Evolutionary conservation across 2,329 filamentous ascomycete species (phyloP), one percentile per base, ranked within the genome.

Genomic region (Aspergillus aculeatinus): DNA sequence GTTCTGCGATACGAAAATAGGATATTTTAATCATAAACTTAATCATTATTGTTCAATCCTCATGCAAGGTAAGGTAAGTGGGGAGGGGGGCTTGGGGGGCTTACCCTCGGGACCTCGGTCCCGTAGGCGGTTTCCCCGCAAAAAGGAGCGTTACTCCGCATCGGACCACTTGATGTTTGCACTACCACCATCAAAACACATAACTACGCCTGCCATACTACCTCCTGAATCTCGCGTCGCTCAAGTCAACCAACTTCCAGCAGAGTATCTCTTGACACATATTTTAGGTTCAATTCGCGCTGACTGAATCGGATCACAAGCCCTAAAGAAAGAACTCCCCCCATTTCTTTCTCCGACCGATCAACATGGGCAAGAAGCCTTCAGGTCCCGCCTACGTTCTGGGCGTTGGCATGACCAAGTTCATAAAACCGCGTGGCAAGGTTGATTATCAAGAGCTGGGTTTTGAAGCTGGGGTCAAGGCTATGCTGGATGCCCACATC

Each of bases 331-430:
- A 44, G 81, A 63, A 49, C 51, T 61, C n/a, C 31, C 51, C n/a
- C 25, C 50, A 35, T 33, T 27, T 51, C 50, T 5, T 59, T 19
- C 4, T 48, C 50, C 39, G 31, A 54, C 16, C 23, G 54, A 23
- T 50, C 71, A 81, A 55, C 62, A 85, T 85, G 82, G 79, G 76
- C 65, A 80, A 81, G 67, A 82, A 83, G 67, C 67, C 76, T 71
- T 72, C 74, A 58, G 78, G 81, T 64, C 83, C 83, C 68, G 83
- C 83, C 82, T 98, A 98, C 83, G 91, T 98, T 74, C 87, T 98
- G 62, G 94, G 94, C 81, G 95, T 98, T 68, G 94, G 94, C 81
- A 95, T 98, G 91, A 98, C 94, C 80, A 96, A 96, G 80, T 98
- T 98, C 85, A 94, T 97, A 85, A 97, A 97, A 82, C 93, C 93